A percentile compares a stretch with the other conserved stretches of the same genome.
These are phyloP conservation scores for Blastocystis sp. DNA, from an alignment of 352 stramenopile species.

Conservation along the genomic window DNA sequence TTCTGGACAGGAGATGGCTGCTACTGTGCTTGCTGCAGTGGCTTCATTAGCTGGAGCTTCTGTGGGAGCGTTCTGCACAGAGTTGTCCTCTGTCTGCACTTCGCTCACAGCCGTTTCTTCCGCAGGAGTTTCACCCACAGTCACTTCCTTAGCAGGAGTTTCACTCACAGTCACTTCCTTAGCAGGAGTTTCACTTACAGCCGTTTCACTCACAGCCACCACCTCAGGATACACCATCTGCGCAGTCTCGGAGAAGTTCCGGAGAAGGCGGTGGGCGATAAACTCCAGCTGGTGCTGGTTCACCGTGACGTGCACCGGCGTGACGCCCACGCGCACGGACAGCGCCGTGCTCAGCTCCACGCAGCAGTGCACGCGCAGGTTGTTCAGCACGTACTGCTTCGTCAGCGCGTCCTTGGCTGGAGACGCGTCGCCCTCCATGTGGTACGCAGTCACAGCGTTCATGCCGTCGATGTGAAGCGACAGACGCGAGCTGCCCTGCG, in stretches of 20 bases:
- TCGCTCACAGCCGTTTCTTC: neutral
- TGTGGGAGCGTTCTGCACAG: neutral
- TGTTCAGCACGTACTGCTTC: conserved; percentile 4
- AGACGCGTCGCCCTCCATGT: neutral
- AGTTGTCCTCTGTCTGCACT: neutral
- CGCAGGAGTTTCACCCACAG: neutral
- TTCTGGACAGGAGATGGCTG: neutral
- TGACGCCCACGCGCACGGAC: neutral
- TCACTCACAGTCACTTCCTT: neutral
- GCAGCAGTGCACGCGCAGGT: neutral
- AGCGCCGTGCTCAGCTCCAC: conserved; percentile 18
- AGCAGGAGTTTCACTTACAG: neutral
- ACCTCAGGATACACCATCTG: neutral
- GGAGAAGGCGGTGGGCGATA: conserved; percentile 19
- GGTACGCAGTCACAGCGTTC: neutral
- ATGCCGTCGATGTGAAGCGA: neutral
- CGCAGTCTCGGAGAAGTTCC: conserved; percentile 10
- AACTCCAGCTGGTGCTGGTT: conserved; percentile 51
- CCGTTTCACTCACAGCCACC: neutral
- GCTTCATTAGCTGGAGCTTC: neutral
- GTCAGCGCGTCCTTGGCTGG: neutral
- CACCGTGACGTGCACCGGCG: conserved; percentile 34
- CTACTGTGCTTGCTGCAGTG: neutral
- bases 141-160: neutral
- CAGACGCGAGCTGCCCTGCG: neutral